Base-by-base conservation (phyloP, 2,329 filamentous ascomycete genomes). In the Fusarium liriodendri region DNA sequence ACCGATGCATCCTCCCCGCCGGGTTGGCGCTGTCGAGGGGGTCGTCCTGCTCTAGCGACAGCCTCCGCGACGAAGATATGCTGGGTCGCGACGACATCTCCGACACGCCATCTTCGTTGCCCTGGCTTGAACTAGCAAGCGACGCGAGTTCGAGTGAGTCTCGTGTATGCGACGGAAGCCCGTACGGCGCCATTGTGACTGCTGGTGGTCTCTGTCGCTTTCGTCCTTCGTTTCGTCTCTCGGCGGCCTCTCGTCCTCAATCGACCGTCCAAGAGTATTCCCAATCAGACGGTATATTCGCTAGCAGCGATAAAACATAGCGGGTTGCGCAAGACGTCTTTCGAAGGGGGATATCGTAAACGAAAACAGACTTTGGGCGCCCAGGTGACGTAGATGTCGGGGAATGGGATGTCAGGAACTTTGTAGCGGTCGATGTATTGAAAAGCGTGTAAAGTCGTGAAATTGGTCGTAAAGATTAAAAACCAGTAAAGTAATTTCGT, bases 61-160 rank as follows among this genome's bases (percentile, higher is more conserved):
- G 88, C 77, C 94, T 93, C 75, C 95, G 93, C 69, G 96, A 98
- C n/a, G 96, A 98, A 16, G 95, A 94, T 78, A 95, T 91, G 77
- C 94, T 96, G n/a, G 93, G 94, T 42, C 91, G 90, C 4, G 95
- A 98, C 45, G 93, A 89, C n/a, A 89, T 86, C 55, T 92, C 90
- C 13, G 88, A 88, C 57, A 85, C 88, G 20, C 89, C 90, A 72
- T 88, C 89, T 58, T 89, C 89, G 66, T 83, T 79, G 62, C 77
- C 63, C 50, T 83, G 79, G 76, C 93, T 95, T 40, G 93, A 95
- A 71, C 95, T 97, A 69, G 96, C 97, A 73, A 99, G 91, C 62
- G 95, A 98, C 70, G 95, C 97, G 67, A 99, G 93, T 86, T 99
- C 97, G 80, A 99, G 91, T 55, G 96, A 98, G 88, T 99, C 97